Conservation (phyloP, 495 filamentous ascomycete species). For the Aspergillus ellipticus region DNA sequence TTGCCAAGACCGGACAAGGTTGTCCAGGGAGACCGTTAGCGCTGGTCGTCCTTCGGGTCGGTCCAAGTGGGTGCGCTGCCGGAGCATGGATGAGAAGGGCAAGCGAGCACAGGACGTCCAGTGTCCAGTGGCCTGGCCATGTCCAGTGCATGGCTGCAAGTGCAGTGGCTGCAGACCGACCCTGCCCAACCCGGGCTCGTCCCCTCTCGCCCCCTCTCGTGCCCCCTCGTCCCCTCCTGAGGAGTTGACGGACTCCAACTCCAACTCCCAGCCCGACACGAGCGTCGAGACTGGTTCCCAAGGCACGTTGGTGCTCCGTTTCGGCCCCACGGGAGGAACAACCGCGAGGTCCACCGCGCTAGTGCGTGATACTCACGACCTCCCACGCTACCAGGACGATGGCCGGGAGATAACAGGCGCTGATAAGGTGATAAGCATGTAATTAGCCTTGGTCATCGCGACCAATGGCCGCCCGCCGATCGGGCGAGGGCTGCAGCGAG, state of each 20-base stretch:
- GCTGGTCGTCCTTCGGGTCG: slow-evolving; percentile 2
- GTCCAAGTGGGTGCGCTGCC: not conserved
- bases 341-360: slow-evolving; percentile 18
- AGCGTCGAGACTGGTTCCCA: not conserved
- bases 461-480: slow-evolving; percentile 8
- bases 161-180: not conserved
- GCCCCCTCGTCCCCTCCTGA: too few species aligned
- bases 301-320: slow-evolving; percentile 4
- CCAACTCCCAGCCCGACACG: too few species aligned
- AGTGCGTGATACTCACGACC: slow-evolving; percentile 12
- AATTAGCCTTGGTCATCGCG: slow-evolving; percentile 31
- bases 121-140: not conserved
- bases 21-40: slow-evolving; percentile 13
- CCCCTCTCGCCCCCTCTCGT: too few species aligned
- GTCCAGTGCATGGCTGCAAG: not conserved
- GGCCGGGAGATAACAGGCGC: slow-evolving; percentile 11
- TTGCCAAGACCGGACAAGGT: slow-evolving; percentile 14
- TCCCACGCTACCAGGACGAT: slow-evolving; percentile 17
- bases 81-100: not conserved
- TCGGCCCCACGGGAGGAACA: slow-evolving; percentile 19
- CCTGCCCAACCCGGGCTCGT: too few species aligned
- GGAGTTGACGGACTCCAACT: too few species aligned
- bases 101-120: slow-evolving; percentile 6
- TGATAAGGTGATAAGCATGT: slow-evolving; percentile 30
- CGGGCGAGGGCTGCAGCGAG: not conserved